Base-by-base conservation (phyloP, 2,329 filamentous ascomycete species). In the Lasiodiplodia theobromae region DNA sequence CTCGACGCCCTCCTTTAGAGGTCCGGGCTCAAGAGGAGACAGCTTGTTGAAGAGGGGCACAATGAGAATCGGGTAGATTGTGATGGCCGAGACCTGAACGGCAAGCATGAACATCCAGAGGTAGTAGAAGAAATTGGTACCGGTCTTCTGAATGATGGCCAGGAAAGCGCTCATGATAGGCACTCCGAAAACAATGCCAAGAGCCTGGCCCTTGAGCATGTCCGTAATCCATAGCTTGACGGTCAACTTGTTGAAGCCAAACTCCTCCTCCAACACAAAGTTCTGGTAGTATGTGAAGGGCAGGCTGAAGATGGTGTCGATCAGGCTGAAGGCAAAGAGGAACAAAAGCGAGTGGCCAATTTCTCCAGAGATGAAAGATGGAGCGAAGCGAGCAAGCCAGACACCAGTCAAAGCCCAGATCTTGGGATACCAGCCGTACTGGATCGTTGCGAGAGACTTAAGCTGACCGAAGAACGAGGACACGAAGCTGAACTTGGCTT, bases 231-330 rank as follows among this genome's bases (percentile, higher is more conserved):
- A 99, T 37, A 98, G 86, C 80, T 89, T 90, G 67, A 93, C 84
- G 0, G 96, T 98, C 86, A 97, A 94, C 85, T 99, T 99, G 83
- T 99, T 99, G 88, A 99, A 99, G 62, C 96, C 96, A 75, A 97
- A 99, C 78, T 93, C 92, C 82, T 97, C 94, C 82, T 99, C 96
- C 68, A 99, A 86, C 58, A 98, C 92, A 77, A 99, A 99, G 14
- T 93, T 96, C 82, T 94, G 90, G 85, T 98, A 99, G 80, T 97
- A 89, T 67, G 89, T 92, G 70, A 90, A 87, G 3, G 96, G 96
- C 66, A 98, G 83, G 68, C 90, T 91, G 71, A 97, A 82, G 67
- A 92, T 72, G 76, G 95, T 93, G 74, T 94, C 91, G 75, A 96
- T 87, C 75, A 97, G 80, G 74, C 93, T 91, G 81, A 97, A 97